A percentile compares a stretch with the other conserved stretches of the same genome.
Conservation (phyloP, 345 rosid species). For the Alliaria petiolata region DNA sequence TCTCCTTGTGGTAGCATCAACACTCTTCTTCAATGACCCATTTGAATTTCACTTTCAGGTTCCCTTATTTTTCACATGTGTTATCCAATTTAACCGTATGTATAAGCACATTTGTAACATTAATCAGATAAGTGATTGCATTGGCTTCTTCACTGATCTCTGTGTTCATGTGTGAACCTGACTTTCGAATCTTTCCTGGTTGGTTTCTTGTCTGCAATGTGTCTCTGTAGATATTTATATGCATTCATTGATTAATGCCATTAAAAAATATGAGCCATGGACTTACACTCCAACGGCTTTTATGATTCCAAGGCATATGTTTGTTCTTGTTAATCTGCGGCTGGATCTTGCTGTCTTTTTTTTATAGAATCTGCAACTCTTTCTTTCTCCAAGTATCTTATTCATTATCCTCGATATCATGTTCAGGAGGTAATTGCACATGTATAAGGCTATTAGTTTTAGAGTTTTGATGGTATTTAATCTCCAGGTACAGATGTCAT, state of each 20-base stretch:
- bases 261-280: neutral
- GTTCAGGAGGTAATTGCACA: constrained; percentile 24
- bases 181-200: neutral
- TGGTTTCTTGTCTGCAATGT: constrained; percentile 4
- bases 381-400: neutral
- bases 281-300: constrained; percentile 6
- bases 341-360: constrained; percentile 26
- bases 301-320: constrained; percentile 16
- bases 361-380: constrained; percentile 5
- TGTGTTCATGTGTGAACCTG: constrained; percentile 9
- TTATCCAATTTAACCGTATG: neutral
- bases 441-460: constrained; percentile 7
- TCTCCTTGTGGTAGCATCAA: too few species aligned
- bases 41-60: too few species aligned
- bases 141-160: neutral
- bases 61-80: too few species aligned
- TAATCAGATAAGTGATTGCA: neutral
- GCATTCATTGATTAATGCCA: neutral
- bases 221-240: constrained; percentile 1
- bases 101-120: constrained; percentile 18
- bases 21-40: too few species aligned
- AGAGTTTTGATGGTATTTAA: neutral
- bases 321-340: constrained; percentile 5
- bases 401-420: constrained; percentile 5
- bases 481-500: constrained; percentile 12